Percentiles rank a stretch among this genome's conserved stretches.
Evolutionary conservation across 768 basidiomycete genomes (phyloP).

Genomic region (Aureoboletus auriporus): DNA sequence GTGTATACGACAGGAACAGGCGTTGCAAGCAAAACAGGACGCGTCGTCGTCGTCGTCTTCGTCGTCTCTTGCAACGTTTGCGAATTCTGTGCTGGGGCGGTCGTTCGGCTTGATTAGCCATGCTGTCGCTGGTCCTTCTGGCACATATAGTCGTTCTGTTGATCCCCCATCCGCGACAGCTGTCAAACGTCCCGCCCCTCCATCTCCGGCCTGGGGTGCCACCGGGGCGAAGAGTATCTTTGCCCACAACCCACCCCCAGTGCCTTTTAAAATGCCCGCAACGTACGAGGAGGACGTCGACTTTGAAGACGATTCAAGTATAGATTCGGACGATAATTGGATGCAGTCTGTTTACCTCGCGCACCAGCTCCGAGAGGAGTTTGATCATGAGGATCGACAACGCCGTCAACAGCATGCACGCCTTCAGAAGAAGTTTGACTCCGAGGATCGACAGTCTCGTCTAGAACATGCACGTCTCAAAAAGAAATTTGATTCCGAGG

Average conservation of each 20-base stretch:
- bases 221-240: conserved; percentile 23
- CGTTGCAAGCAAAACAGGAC: not conserved
- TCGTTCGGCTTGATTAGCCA: conserved; percentile 12
- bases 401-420: conserved; percentile 28
- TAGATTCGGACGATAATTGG: not conserved
- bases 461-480: not conserved
- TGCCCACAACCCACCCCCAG: conserved; percentile 23
- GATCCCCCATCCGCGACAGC: not conserved
- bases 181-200: not conserved
- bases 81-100: not conserved
- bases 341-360: not conserved
- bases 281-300: conserved; percentile 16
- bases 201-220: not conserved
- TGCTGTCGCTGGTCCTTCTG: conserved; percentile 22
- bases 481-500: not conserved
- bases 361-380: conserved; percentile 7
- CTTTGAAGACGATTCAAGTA: not conserved
- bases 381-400: conserved; percentile 27
- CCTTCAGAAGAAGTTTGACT: not conserved
- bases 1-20: conserved; percentile 12
- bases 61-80: not conserved
- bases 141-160: not conserved
- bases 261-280: conserved; percentile 9
- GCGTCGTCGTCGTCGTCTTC: not conserved
- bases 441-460: conserved; percentile 35